Evolutionary conservation across 1,139 yeast species (phyloP), one percentile per base, ranked within the genome.

Genomic region (Starmera stellimalicola): DNA sequence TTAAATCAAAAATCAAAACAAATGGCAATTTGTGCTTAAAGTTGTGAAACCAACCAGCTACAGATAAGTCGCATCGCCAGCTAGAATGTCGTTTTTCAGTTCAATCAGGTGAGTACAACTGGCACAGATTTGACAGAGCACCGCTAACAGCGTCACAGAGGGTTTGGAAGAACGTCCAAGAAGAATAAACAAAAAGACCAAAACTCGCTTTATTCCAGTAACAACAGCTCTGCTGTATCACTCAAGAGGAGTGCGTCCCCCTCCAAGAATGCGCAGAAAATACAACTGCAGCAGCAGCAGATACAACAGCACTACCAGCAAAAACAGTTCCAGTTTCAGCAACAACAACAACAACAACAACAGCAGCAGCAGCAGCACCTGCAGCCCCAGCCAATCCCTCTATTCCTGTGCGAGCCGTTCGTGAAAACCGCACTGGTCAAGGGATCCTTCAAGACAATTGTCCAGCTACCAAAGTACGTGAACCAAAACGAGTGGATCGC

Each of bases 401-500:
- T 81, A 32, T 91, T 87, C 52, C 57, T 91, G 48, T 80, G 94
- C 53, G 95, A 88, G 46, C 97, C 97, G 11, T 93, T 83, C 57
- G 93, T 88, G 6, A 79, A 88, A 41, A 84, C 96, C 0, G 94
- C 97, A 0, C 65, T 91, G 30, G 98, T 93, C 23, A 91, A 91
- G 52, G 99, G 99, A n/a, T 83, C 95, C 1, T 93, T 87, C 63
- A 87, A 83, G 50, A 88, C 98, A 1, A 91, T 91, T 43, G 97
- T 91, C 2, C 95, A 84, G 54, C 67, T 85, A 20, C 98, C 99
- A 17, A 85, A 84, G 54, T 91, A 88, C 52, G 97, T 93, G 17
- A 97, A 93, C 51, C 69, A 74, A 41, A 83, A 88, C 33, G 99
- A 91, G 56, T 91, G 99, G 99, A 67, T 91, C 16, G 96, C 97